These are phyloP conservation scores for Verticillium tricorpus DNA, from an alignment of 2,329 filamentous ascomycete genomes.

Conservation along the genomic window DNA sequence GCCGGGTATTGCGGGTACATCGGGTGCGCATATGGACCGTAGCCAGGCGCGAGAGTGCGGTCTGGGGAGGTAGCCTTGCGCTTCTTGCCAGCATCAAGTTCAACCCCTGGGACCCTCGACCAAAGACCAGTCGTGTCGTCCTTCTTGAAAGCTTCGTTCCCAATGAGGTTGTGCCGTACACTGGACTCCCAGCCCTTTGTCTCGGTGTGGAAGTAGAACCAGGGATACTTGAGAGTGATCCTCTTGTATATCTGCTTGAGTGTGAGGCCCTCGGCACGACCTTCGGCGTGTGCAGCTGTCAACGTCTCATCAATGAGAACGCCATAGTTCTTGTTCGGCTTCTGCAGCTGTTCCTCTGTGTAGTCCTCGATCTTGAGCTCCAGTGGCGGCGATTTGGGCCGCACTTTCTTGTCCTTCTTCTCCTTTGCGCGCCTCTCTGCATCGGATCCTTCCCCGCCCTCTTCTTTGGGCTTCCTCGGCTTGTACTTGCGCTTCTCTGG, in stretches of 20 bases:
- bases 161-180: constrained; percentile 60
- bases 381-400: constrained; percentile 56
- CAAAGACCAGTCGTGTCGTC: constrained; percentile 52
- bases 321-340: constrained; percentile 59
- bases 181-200: constrained; percentile 64
- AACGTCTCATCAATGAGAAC: constrained; percentile 58
- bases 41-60: constrained; percentile 33
- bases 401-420: constrained; percentile 56
- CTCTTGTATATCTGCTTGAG: constrained; percentile 61
- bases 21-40: constrained; percentile 18
- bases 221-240: constrained; percentile 53
- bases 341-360: constrained; percentile 53
- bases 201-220: constrained; percentile 55
- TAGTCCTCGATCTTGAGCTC: constrained; percentile 51
- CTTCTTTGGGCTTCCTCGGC: constrained; percentile 54
- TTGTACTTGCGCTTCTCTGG: constrained; percentile 65
- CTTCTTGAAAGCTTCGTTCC: constrained; percentile 57
- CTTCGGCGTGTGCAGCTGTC: constrained; percentile 46
- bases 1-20: constrained; percentile 20
- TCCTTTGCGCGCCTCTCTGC: constrained; percentile 51
- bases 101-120: constrained; percentile 53
- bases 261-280: constrained; percentile 40
- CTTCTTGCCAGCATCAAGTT: constrained; percentile 58
- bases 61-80: constrained; percentile 52
- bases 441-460: constrained; percentile 51